These are phyloP conservation scores for Scopulariopsis brevicaulis DNA, from an alignment of 2,329 filamentous ascomycete species.

Conservation along the genomic window DNA sequence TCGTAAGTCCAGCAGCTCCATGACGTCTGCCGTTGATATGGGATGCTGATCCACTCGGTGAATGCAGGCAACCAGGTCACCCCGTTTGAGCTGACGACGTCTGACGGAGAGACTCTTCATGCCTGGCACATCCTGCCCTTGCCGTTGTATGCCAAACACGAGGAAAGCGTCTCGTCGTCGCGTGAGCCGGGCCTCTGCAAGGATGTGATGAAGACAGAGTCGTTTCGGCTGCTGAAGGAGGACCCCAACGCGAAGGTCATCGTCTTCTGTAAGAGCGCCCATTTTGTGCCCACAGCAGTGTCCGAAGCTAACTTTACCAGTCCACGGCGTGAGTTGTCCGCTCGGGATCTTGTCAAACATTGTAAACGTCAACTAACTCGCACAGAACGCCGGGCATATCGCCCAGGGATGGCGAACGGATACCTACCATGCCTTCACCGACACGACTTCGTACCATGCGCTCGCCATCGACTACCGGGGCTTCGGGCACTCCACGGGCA, in stretches of 20 bases:
- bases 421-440: conserved; percentile 66
- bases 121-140: conserved; percentile 86
- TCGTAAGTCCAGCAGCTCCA: conserved; percentile 33
- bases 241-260: conserved; percentile 53
- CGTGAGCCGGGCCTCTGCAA: conserved; percentile 35
- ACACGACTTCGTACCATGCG: conserved; percentile 65
- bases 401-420: conserved; percentile 67
- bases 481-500: conserved; percentile 72
- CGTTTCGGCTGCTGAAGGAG: conserved; percentile 49
- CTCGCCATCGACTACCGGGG: conserved; percentile 88
- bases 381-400: conserved; percentile 73
- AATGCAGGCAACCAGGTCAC: conserved; percentile 70
- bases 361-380: not conserved
- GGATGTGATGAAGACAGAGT: conserved; percentile 43
- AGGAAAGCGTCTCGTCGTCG: conserved; percentile 41
- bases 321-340: conserved; percentile 45
- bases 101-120: conserved; percentile 68
- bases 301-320: conserved; percentile 18
- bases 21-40: not conserved
- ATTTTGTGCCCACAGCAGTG: not conserved
- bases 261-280: conserved; percentile 31
- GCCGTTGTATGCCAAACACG: conserved; percentile 62
- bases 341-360: not conserved
- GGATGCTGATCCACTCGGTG: conserved; percentile 3
- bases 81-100: conserved; percentile 65